Evolutionary conservation across 495 filamentous ascomycete genomes (phyloP), one percentile per base, ranked within the genome.

Genomic region (Aspergillus incahuasiensis): DNA sequence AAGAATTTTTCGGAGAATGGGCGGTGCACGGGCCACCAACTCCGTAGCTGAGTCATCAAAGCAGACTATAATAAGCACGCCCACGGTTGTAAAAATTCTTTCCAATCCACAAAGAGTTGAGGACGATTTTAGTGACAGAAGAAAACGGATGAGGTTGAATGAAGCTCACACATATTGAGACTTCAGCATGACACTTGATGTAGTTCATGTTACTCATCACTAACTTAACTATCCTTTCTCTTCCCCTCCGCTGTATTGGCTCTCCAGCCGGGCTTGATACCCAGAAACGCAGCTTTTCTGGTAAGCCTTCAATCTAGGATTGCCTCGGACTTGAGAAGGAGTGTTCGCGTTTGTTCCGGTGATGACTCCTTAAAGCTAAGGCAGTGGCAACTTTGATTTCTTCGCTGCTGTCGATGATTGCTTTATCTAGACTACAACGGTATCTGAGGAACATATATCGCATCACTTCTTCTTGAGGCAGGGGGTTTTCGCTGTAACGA

Each of bases 371-470:
- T 40, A 70, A 35, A 70, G 69, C 74, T 69, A 68, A 81, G 77
- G 76, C 71, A 71, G 64, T 59, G 79, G 78, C 76, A 56, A 79
- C 79, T 73, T 79, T 86, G 83, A 87, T 85, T 88, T 90, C 84
- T 83, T 35, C 74, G 83, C 74, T 78, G 81, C 82, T 76, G 76
- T 81, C 87, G 65, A 78, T 96, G 91, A 80, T 79, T 75, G 82
- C 78, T 71, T 68, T 71, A 68, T 82, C 82, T 38, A 80, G 90
- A 95, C 91, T 96, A 95, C 91, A 95, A 95, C 91, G 91, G 91
- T 96, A 95, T 96, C 91, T 95, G 91, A 95, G 82, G 79, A 78
- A 74, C 74, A 61, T 53, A 61, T 46, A 43, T 38, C 35, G 47
- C 39, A 53, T 18, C 30, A 50, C 38, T 55, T 59, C 48, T 52